These are phyloP conservation scores for Pyronema omphalodes DNA, from an alignment of 495 filamentous ascomycete genomes.

Conservation along the genomic window DNA sequence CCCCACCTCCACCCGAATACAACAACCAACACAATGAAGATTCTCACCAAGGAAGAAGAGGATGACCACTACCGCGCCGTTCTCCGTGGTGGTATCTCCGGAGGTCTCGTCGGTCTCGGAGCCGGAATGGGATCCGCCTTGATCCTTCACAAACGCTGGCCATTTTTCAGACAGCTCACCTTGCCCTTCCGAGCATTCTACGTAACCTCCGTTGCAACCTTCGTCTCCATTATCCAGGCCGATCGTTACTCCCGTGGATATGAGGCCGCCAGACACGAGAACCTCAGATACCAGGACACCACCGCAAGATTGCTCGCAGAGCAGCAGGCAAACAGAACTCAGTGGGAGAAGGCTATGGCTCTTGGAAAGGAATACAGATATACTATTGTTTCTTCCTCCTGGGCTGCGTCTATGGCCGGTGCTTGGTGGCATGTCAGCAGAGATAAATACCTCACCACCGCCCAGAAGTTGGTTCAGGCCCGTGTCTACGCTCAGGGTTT, in stretches of 20 bases:
- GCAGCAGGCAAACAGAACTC: constrained; percentile 32
- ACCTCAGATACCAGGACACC: constrained; percentile 33
- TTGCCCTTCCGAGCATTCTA: constrained; percentile 82
- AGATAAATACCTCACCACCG: constrained; percentile 52
- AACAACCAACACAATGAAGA: constrained; percentile 52
- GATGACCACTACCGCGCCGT: constrained; percentile 43
- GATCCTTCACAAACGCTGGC: constrained; percentile 26
- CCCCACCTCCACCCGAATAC: not conserved
- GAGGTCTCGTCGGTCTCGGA: constrained; percentile 39
- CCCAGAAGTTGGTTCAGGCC: constrained; percentile 93
- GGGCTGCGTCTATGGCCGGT: constrained; percentile 65
- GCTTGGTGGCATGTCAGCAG: constrained; percentile 60
- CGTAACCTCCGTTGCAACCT: constrained; percentile 63
- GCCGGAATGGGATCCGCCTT: constrained; percentile 26
- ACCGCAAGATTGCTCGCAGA: constrained; percentile 33
- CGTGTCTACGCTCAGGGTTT: constrained; percentile 95
- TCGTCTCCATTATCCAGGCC: constrained; percentile 67
- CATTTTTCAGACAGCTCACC: constrained; percentile 53
- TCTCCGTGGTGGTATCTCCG: constrained; percentile 57
- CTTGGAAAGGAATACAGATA: constrained; percentile 71
- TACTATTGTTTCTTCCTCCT: constrained; percentile 65
- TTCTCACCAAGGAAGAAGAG: constrained; percentile 89
- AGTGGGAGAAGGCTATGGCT: constrained; percentile 35
- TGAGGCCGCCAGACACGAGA: constrained; percentile 50
- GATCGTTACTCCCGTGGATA: constrained; percentile 59